Conservation (phyloP, 176 grass and related monocot species). For the Oryza punctata region DNA sequence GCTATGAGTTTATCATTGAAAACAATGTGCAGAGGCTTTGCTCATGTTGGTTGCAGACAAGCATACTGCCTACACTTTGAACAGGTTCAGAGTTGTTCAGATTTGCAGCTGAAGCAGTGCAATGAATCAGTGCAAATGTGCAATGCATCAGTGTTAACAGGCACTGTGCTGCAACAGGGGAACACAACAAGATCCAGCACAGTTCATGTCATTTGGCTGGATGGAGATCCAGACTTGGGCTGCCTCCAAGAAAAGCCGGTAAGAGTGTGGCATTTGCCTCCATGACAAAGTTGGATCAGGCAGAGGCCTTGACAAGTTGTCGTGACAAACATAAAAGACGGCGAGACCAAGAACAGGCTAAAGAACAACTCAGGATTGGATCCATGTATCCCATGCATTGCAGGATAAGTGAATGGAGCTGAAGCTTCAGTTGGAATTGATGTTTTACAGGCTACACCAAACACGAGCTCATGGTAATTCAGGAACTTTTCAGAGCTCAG, state of each 20-base stretch:
- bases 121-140: constrained; percentile 13
- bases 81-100: constrained; percentile 9
- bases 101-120: constrained; percentile 18
- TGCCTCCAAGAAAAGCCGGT: constrained; percentile 43
- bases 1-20: background rate
- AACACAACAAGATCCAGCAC: constrained; percentile 27
- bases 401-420: constrained; percentile 8
- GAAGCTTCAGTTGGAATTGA: constrained; percentile 7
- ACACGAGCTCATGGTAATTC: constrained; percentile 43
- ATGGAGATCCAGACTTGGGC: constrained; percentile 25
- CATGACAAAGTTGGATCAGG: constrained; percentile 31
- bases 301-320: constrained; percentile 50
- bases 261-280: constrained; percentile 1
- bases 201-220: constrained; percentile 27
- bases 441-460: constrained; percentile 40
- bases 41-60: background rate
- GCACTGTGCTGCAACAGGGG: constrained; percentile 13
- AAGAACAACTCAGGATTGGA: constrained; percentile 39
- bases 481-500: constrained; percentile 16
- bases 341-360: constrained; percentile 41
- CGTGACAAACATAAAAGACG: background rate
- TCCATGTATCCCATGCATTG: constrained; percentile 26
- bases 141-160: constrained; percentile 34
- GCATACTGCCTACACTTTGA: background rate
- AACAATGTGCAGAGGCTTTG: background rate